Percentiles rank a stretch among this genome's conserved stretches.
phyloP scores from a whole-genome alignment of 148 eudicot species.

The Suaeda aralocaspica region DNA sequence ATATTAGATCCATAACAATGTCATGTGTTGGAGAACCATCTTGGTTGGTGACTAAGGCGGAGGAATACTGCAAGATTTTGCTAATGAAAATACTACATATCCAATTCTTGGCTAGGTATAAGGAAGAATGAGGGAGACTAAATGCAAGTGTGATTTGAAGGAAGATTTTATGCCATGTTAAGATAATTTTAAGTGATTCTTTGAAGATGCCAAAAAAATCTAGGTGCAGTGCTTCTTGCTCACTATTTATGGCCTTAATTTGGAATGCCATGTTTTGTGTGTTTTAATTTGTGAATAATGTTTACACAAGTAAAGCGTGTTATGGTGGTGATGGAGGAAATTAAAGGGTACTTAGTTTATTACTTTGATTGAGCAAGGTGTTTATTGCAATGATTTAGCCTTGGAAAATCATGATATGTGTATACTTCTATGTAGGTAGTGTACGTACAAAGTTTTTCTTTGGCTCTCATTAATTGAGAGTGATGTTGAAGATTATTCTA shows the following conservation, averaged over 20 bases:
- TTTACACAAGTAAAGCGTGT: too few relatives aligned
- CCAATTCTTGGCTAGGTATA: constrained; percentile 27
- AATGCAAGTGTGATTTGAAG: constrained; percentile 34
- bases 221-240: constrained; percentile 50
- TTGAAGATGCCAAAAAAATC: constrained; percentile 40
- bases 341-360: too few relatives aligned
- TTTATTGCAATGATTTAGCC: too few relatives aligned
- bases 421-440: too few relatives aligned
- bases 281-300: too few relatives aligned
- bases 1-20: constrained; percentile 13
- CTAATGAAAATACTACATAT: constrained; percentile 24
- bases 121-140: constrained; percentile 32
- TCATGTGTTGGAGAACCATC: constrained; percentile 15
- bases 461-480: too few relatives aligned
- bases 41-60: constrained; percentile 6
- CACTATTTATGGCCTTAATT: constrained; percentile 31
- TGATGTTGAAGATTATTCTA: too few relatives aligned
- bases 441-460: too few relatives aligned
- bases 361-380: too few relatives aligned
- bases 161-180: constrained; percentile 31
- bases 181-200: constrained; percentile 35
- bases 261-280: not conserved
- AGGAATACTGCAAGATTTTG: constrained; percentile 20
- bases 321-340: too few relatives aligned
- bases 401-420: too few relatives aligned